Percentiles rank a stretch among this genome's conserved stretches.
These are phyloP conservation scores for Aspergillus kassunensis DNA, from an alignment of 495 filamentous ascomycete genomes.

Conservation along the genomic window DNA sequence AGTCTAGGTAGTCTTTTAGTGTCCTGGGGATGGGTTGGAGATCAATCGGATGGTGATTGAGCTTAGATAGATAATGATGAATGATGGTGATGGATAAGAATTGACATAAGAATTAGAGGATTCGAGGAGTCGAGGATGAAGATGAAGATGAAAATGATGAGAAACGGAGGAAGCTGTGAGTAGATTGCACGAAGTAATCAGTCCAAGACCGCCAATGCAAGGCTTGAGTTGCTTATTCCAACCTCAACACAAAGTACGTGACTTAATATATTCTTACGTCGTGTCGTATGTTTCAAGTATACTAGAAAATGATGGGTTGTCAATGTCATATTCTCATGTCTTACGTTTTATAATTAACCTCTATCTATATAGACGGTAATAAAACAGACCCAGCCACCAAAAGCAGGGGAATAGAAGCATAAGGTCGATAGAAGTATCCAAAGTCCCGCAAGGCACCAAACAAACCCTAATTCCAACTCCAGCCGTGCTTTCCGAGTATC, in stretches of 20 bases:
- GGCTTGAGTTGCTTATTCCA: slow-evolving; percentile 12
- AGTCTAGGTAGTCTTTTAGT: too few species aligned
- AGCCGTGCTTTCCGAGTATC: not conserved
- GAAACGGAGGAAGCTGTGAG: not conserved
- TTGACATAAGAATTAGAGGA: too few species aligned
- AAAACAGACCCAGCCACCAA: slow-evolving; percentile 4
- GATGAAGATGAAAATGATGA: not conserved
- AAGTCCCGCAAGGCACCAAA: not conserved
- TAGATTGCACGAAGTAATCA: not conserved
- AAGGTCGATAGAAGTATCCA: not conserved
- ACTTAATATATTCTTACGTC: too few species aligned
- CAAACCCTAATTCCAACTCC: slow-evolving; percentile 6
- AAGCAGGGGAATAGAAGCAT: not conserved
- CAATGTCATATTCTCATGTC: slow-evolving; percentile 15
- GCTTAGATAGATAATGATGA: not conserved
- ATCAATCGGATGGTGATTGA: too few species aligned
- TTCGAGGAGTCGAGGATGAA: not conserved
- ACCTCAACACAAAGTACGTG: not conserved
- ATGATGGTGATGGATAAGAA: not conserved
- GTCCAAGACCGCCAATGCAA: slow-evolving; percentile 2
- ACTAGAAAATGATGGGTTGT: too few species aligned
- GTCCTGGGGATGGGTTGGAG: too few species aligned
- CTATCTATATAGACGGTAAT: slow-evolving; percentile 6
- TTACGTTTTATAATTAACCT: slow-evolving; percentile 10
- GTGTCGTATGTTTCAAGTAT: too few species aligned